phyloP scores from a whole-genome alignment of 331 rosid species.

The Quercus phellos region DNA sequence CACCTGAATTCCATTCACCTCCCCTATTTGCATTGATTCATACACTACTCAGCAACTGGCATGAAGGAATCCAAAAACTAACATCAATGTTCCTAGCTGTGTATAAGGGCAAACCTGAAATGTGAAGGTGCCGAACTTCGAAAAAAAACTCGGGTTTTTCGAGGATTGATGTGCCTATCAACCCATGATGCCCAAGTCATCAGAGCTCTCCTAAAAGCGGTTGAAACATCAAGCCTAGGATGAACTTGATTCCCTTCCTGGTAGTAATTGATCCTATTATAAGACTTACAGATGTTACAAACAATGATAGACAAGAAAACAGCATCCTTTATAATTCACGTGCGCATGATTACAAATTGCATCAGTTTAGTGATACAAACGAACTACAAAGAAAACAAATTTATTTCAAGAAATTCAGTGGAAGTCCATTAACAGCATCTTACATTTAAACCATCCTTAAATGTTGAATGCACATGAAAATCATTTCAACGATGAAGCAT shows the following conservation, averaged over 20 bases:
- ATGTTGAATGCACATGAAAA: not conserved
- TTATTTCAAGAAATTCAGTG: not conserved
- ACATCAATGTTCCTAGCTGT: not conserved
- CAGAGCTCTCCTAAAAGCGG: constrained; percentile 71
- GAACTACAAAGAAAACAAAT: not conserved
- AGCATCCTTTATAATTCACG: constrained; percentile 1
- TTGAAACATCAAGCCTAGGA: constrained; percentile 59
- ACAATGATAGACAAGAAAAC: not conserved
- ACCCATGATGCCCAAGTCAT: constrained; percentile 86
- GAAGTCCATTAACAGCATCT: constrained; percentile 1
- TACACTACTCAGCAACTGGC: constrained; percentile 8
- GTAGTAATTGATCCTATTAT: constrained; percentile 69
- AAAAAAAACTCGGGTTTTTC: constrained; percentile 70
- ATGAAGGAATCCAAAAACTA: not conserved
- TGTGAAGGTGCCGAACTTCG: constrained; percentile 88
- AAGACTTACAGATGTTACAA: constrained; percentile 13
- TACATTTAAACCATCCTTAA: not conserved
- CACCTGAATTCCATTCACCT: constrained; percentile 91
- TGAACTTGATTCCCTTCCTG: constrained; percentile 78
- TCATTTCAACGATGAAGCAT: not conserved
- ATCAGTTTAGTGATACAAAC: too few species aligned
- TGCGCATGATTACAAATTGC: not conserved
- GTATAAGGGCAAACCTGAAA: constrained; percentile 62
- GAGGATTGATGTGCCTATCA: constrained; percentile 54
- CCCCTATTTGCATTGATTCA: constrained; percentile 44